Conservation (phyloP, 2,329 filamentous ascomycete species). For the Blastomyces percursus region DNA sequence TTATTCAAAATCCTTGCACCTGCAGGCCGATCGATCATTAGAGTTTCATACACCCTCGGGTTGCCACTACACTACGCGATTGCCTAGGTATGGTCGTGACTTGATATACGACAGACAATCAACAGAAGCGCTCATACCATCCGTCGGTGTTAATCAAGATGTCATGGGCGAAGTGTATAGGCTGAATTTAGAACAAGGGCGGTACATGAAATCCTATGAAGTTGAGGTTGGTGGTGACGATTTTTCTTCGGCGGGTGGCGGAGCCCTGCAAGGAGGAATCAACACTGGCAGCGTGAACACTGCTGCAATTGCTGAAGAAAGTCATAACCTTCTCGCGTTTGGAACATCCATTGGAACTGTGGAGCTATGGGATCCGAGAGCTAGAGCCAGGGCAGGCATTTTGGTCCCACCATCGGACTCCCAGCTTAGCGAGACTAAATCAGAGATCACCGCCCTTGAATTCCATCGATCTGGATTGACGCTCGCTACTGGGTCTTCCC, state of each 20-base stretch:
- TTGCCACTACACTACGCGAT: constrained; percentile 76
- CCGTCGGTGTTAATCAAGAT: constrained; percentile 76
- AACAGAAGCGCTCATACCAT: constrained; percentile 74
- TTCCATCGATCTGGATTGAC: constrained; percentile 78
- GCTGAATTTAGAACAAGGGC: constrained; percentile 78
- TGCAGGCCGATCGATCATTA: constrained; percentile 81
- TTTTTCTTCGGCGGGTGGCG: constrained; percentile 51
- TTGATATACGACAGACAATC: constrained; percentile 71
- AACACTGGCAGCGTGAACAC: constrained; percentile 77
- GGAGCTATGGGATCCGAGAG: constrained; percentile 90
- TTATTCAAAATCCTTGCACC: constrained; percentile 86
- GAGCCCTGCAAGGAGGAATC: constrained; percentile 76
- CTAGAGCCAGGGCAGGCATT: constrained; percentile 67
- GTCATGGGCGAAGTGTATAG: constrained; percentile 87
- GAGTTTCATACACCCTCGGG: constrained; percentile 88
- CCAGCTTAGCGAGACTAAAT: constrained; percentile 31
- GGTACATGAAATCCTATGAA: constrained; percentile 91
- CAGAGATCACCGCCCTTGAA: constrained; percentile 73
- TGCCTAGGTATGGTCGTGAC: constrained; percentile 87
- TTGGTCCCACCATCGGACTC: constrained; percentile 47
- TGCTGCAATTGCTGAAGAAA: constrained; percentile 73
- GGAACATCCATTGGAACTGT: constrained; percentile 92
- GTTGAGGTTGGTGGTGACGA: constrained; percentile 83
- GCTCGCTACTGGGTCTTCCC: constrained; percentile 75
- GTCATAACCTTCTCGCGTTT: constrained; percentile 83